phyloP scores from a whole-genome alignment of 768 basidiomycete species.

The Boletus bicolor region DNA sequence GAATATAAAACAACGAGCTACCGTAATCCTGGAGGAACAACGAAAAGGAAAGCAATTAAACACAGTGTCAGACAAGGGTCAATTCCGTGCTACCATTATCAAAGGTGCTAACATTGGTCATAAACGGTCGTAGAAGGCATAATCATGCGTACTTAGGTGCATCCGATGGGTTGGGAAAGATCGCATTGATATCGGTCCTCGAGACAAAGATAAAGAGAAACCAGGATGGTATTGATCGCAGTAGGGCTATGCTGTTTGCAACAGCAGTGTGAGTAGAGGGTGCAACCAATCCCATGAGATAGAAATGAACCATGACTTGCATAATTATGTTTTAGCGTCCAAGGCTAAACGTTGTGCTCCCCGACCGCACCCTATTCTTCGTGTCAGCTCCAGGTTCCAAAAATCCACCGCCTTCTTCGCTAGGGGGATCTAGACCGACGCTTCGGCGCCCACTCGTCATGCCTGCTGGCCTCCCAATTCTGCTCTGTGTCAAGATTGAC shows the following conservation, averaged over 20 bases:
- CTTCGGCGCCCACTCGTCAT: conserved; percentile 45
- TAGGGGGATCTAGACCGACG: conserved; percentile 29
- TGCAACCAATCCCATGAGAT: conserved; percentile 5
- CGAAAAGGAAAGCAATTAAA: conserved; percentile 10
- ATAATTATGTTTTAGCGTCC: conserved; percentile 20
- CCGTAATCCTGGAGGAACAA: conserved; percentile 3
- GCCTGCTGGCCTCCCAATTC: conserved; percentile 43
- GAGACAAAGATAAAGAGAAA: conserved; percentile 15
- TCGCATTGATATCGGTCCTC: conserved; percentile 20
- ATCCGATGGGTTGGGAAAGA: conserved; percentile 10
- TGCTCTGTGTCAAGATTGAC: conserved; percentile 38
- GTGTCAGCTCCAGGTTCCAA: conserved; percentile 18
- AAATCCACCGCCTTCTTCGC: conserved; percentile 17
- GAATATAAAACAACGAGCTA: conserved; percentile 19
- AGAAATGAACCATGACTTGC: conserved; percentile 13
- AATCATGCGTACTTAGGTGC: conserved; percentile 5
- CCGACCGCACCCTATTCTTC: conserved; percentile 28
- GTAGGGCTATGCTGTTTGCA: conserved; percentile 11
- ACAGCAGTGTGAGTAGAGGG: conserved; percentile 10
- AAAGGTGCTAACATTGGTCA: conserved; percentile 21
- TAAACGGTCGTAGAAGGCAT: conserved; percentile 23
- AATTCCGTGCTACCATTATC: conserved; percentile 17
- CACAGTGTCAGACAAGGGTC: conserved; percentile 7
- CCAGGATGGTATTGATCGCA: conserved; percentile 11
- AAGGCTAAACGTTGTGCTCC: conserved; percentile 22